Conservation (phyloP, 139 green algal species). For the Protoeuglena noctilucae region DNA sequence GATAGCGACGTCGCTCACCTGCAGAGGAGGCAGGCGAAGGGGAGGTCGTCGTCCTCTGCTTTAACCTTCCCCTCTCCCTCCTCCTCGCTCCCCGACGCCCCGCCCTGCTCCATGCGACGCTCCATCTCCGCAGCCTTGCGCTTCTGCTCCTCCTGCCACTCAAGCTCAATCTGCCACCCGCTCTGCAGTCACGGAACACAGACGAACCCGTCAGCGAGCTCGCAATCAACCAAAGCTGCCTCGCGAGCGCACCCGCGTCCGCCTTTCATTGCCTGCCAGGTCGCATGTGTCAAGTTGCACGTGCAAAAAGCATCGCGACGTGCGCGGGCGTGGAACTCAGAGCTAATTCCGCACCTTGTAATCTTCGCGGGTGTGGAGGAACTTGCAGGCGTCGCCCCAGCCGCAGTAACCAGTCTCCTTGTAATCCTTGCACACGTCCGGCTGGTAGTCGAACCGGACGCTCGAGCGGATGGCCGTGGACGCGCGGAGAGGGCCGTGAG, state of each 20-base stretch:
- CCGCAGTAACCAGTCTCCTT: conserved; percentile 92
- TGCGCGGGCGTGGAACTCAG: too few species aligned
- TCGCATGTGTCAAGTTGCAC: too few species aligned
- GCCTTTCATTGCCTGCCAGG: too few species aligned
- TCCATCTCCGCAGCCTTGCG: conserved; percentile 37
- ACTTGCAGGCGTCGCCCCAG: conserved; percentile 97
- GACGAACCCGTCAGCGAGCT: too few species aligned
- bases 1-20: too few species aligned
- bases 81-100: conserved; percentile 19
- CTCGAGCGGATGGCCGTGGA: conserved; percentile 43
- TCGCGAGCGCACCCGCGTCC: too few species aligned
- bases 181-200: too few species aligned
- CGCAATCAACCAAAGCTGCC: too few species aligned
- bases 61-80: conserved; percentile 20
- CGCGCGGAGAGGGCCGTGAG: conserved; percentile 70
- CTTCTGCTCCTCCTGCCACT: conserved; percentile 90
- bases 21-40: conserved; percentile 90
- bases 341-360: too few species aligned
- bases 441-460: conserved; percentile 87
- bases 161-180: conserved; percentile 45
- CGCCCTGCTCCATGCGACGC: conserved; percentile 16
- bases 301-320: too few species aligned
- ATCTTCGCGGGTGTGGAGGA: conserved; percentile 94
- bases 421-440: conserved; percentile 98
- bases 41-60: conserved; percentile 78